Evolutionary conservation across 192 early-diverging fungal genomes (phyloP), one percentile per base, ranked within the genome.

Genomic region (Rhizophagus clarus): DNA sequence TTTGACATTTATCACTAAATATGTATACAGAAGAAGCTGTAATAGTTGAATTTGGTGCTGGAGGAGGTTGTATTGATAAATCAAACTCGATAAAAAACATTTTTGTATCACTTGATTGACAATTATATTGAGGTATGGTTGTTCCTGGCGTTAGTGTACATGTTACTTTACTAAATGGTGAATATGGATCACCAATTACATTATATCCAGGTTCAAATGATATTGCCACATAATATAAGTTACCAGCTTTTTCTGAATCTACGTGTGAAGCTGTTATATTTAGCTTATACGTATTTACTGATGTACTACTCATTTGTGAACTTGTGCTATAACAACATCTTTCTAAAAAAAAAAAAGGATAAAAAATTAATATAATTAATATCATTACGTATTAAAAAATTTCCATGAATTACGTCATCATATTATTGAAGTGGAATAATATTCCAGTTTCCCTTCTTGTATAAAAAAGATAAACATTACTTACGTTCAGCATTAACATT

Each of bases 201-300:
- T 0, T 1, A 49, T 74, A 74, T 29, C 31, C 45, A 31, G 17
- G n/a, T 28, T 42, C 28, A 56, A 74, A 56, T 56, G 45, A 10
- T n/a, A 74, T 28, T 26, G 28, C 5, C 28, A 40, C 49, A 40
- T 40, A 20, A 60, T 28, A 49, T 74, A 74, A 12, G 8, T 74
- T 28, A 32, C 60, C 60, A 28, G 12, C 11, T 28, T 60, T 28
- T 28, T 17, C 34, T 31, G 51, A 74, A 31, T 74, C 26, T 56
- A 60, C 31, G 10, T 74, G 72, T 56, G 72, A 74, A 20, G 72
- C 72, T 10, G 72, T 60, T 34, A 74, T 1, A 60, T 74, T 74
- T 74, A 74, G 4, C 20, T 4, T 11, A 74, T 56, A 74, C 28
- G 12, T 4, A 40, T 69, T 40, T 17, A 4, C 34, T n/a, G 20